Percentiles rank a stretch among this genome's conserved stretches.
Conservation (phyloP, 306 rosid genomes). For the Betula pendula region DNA sequence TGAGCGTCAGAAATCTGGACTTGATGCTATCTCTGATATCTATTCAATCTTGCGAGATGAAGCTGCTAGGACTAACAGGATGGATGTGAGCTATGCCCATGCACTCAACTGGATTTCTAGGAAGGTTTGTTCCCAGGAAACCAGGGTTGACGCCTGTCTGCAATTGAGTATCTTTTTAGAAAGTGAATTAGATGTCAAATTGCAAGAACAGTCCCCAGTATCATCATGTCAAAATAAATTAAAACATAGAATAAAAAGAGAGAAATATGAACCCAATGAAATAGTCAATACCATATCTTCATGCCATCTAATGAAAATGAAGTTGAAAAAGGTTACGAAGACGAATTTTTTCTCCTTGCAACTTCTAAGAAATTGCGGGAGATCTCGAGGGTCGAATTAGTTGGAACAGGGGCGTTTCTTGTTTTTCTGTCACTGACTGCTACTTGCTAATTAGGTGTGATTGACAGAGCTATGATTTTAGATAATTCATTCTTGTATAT, state of each 20-base stretch:
- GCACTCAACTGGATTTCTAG: conserved; percentile 97
- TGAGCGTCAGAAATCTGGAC: conserved; percentile 92
- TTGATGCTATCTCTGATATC: conserved; percentile 92
- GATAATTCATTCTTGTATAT: not conserved
- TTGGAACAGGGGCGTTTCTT: not conserved
- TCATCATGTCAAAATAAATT: not conserved
- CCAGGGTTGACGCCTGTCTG: conserved; percentile 18
- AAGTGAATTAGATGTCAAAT: not conserved
- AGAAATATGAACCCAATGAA: not conserved
- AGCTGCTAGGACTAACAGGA: conserved; percentile 68
- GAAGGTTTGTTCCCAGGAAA: conserved; percentile 55
- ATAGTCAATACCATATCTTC: not conserved
- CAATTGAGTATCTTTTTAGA: not conserved
- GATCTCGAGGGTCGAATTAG: not conserved
- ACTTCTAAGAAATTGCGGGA: not conserved
- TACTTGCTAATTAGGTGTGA: not conserved
- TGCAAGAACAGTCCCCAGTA: too few species aligned
- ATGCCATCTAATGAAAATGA: not conserved
- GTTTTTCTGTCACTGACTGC: not conserved
- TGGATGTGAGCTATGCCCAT: conserved; percentile 86
- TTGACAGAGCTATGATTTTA: not conserved
- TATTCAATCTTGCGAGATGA: conserved; percentile 93
- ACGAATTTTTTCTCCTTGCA: not conserved
- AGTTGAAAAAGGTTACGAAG: not conserved
- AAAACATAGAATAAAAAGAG: not conserved